Percentiles rank a stretch among this genome's conserved stretches.
These are phyloP conservation scores for Colletotrichum tropicale DNA, from an alignment of 2,329 filamentous ascomycete species.

Conservation along the genomic window DNA sequence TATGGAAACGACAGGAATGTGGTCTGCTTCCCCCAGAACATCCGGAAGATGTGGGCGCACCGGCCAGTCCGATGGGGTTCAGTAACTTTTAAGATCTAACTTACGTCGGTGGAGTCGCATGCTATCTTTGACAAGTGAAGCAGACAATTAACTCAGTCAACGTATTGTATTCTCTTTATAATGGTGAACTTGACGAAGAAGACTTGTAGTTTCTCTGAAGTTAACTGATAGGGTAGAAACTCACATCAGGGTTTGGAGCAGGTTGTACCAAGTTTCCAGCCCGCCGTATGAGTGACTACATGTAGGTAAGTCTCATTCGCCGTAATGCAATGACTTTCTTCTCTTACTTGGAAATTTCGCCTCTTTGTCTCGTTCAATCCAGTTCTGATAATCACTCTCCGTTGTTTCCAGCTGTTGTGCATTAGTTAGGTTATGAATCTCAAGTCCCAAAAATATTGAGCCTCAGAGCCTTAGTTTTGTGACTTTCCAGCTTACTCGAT, in stretches of 20 bases:
- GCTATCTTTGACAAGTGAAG: background rate
- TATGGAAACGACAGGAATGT: background rate
- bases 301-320: rapidly evolving
- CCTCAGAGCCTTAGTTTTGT: background rate
- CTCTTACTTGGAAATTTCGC: no score
- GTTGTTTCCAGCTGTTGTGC: no score
- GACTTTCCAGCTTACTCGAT: background rate
- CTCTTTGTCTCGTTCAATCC: no score
- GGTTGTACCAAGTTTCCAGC: background rate
- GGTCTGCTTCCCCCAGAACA: background rate
- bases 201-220: rapidly evolving
- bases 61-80: background rate
- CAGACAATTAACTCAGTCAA: no score
- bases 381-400: no score
- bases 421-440: rapidly evolving
- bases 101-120: background rate
- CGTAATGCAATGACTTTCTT: background rate
- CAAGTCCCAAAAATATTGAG: background rate
- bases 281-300: rapidly evolving
- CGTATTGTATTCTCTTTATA: no score
- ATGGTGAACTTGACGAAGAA: background rate
- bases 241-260: background rate
- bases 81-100: background rate
- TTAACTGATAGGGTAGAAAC: rapidly evolving
- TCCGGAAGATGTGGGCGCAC: background rate